A percentile compares a stretch with the other conserved stretches of the same genome.
These are phyloP conservation scores for Rutstroemia sp. DNA, from an alignment of 2,329 filamentous ascomycete species.

Conservation along the genomic window DNA sequence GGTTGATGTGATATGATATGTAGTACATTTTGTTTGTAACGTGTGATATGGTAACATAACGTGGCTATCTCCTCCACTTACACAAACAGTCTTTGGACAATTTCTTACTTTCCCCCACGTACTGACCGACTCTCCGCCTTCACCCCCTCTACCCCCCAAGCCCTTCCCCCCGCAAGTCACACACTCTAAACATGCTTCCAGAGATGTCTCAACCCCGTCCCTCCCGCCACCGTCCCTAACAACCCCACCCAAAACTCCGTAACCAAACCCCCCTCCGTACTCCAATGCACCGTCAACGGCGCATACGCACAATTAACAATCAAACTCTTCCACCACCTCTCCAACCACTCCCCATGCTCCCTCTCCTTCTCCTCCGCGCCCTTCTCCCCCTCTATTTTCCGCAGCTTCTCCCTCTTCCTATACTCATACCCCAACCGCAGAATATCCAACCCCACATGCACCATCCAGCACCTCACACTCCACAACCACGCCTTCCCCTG, in stretches of 20 bases:
- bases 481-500: constrained; percentile 58
- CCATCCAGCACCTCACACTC: constrained; percentile 75
- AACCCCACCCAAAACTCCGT: constrained; percentile 51
- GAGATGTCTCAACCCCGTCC: constrained; percentile 36
- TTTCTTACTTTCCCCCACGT: neutral
- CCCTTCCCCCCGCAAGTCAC: neutral
- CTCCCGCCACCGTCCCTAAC: constrained; percentile 45
- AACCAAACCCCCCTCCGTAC: constrained; percentile 57
- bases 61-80: too few relatives aligned
- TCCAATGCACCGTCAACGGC: constrained; percentile 80
- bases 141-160: neutral
- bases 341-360: constrained; percentile 30
- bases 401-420: constrained; percentile 25
- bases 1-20: too few relatives aligned
- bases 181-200: constrained; percentile 32
- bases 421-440: constrained; percentile 44
- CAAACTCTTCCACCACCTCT: constrained; percentile 56
- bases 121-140: neutral
- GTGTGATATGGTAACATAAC: too few relatives aligned
- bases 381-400: constrained; percentile 13
- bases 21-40: too few relatives aligned
- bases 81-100: neutral
- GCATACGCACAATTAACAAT: constrained; percentile 68
- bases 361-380: constrained; percentile 26
- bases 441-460: constrained; percentile 71